These are phyloP conservation scores for Verticillium longisporum DNA, from an alignment of 2,329 filamentous ascomycete species.

Conservation along the genomic window DNA sequence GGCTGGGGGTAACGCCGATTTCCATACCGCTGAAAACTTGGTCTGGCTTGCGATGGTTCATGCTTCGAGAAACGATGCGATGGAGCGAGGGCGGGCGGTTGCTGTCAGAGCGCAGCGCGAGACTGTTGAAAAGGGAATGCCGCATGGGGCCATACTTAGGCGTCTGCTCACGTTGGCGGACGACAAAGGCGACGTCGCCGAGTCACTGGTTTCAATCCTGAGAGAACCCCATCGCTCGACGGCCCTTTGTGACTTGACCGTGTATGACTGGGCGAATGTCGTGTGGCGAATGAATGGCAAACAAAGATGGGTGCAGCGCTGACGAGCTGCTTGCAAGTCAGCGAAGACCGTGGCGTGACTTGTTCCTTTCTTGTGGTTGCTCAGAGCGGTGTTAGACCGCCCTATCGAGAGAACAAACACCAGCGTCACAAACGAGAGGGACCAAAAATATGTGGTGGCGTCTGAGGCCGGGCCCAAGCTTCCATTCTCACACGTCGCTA, in stretches of 20 bases:
- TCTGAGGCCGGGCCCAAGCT: too few relatives aligned
- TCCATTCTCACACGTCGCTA: too few relatives aligned
- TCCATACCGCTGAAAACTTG: constrained; percentile 12
- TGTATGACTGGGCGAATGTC: too few relatives aligned
- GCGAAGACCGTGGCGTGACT: too few relatives aligned
- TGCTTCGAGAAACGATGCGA: background rate
- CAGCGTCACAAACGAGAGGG: too few relatives aligned
- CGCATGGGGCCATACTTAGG: background rate
- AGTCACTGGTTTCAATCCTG: background rate
- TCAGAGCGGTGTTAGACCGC: too few relatives aligned
- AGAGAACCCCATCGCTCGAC: background rate
- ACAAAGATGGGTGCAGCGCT: too few relatives aligned
- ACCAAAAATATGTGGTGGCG: too few relatives aligned
- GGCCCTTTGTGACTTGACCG: background rate
- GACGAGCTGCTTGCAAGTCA: too few relatives aligned
- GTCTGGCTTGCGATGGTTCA: constrained; percentile 1
- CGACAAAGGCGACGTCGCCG: background rate
- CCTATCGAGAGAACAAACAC: too few relatives aligned
- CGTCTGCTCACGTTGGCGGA: background rate
- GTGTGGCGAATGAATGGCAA: background rate
- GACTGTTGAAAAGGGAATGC: background rate
- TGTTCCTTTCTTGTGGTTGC: too few relatives aligned
- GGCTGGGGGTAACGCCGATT: constrained; percentile 11
- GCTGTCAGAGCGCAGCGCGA: background rate
- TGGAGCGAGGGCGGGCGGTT: background rate